A percentile compares a stretch with the other conserved stretches of the same genome.
Evolutionary conservation across 2,329 filamentous ascomycete species (phyloP).

Genomic region (Pestalotiopsis sp.): DNA sequence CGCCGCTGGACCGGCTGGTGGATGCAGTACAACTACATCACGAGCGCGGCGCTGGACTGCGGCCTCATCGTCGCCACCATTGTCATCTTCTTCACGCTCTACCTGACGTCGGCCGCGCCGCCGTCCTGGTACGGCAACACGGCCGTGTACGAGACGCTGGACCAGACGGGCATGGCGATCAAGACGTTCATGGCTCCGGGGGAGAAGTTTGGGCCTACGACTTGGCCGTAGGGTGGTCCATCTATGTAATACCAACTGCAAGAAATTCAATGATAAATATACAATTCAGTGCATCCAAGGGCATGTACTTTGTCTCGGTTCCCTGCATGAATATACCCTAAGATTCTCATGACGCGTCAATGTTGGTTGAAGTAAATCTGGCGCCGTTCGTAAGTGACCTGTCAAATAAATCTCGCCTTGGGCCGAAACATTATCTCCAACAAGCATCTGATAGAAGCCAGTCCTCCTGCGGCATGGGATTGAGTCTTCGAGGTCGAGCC

Average conservation of each 20-base stretch:
- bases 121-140: conserved; percentile 67
- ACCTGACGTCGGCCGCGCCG: conserved; percentile 56
- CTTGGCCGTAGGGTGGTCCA: conserved; percentile 41
- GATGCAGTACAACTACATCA: conserved; percentile 78
- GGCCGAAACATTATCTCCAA: too few species aligned
- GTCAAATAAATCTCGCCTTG: too few species aligned
- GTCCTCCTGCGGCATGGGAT: background rate
- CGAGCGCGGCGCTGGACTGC: conserved; percentile 71
- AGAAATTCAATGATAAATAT: background rate
- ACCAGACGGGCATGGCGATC: conserved; percentile 46
- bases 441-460: too few species aligned
- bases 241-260: background rate
- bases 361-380: too few species aligned
- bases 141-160: conserved; percentile 48
- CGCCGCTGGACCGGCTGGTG: conserved; percentile 72
- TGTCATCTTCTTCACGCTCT: conserved; percentile 70
- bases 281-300: too few species aligned
- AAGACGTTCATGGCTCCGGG: conserved; percentile 43
- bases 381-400: too few species aligned
- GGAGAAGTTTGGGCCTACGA: conserved; percentile 53
- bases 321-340: too few species aligned
- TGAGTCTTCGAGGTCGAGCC: background rate
- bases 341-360: too few species aligned
- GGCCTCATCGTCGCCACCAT: conserved; percentile 69
- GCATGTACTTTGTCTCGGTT: too few species aligned